Evolutionary conservation across 495 filamentous ascomycete genomes (phyloP).

Genomic region (Xylaria scruposa): DNA sequence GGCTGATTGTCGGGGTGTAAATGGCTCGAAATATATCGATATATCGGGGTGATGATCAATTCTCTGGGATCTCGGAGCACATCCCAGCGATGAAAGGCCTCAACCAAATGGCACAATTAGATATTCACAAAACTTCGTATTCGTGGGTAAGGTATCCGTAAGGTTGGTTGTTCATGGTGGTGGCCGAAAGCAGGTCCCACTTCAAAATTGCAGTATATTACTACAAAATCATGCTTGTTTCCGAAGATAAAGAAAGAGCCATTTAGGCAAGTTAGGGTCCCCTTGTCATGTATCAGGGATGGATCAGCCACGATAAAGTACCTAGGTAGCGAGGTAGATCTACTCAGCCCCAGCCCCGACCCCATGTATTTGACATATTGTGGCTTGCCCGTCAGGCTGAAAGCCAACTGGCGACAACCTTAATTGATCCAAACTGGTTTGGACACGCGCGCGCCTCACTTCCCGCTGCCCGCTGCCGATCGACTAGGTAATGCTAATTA

Average conservation of each 20-base stretch:
- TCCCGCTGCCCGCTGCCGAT: conserved; percentile 8
- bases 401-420: conserved; percentile 2
- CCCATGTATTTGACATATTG: background rate
- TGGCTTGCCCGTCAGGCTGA: conserved; percentile 23
- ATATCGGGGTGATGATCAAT: background rate
- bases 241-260: background rate
- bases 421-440: background rate
- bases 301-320: background rate
- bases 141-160: background rate
- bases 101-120: background rate
- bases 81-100: background rate
- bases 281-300: background rate
- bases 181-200: background rate
- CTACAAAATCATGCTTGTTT: conserved; percentile 1
- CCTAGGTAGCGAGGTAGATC: background rate
- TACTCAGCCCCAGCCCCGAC: background rate
- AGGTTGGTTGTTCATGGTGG: background rate
- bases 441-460: conserved; percentile 13
- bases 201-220: background rate
- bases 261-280: background rate
- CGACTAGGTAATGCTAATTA: background rate
- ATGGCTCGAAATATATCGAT: conserved; percentile 1
- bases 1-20: conserved; percentile 6
- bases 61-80: background rate
- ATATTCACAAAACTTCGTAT: background rate